Base-by-base conservation (phyloP, 2,329 filamentous ascomycete species). In the Epichloe baconii region DNA sequence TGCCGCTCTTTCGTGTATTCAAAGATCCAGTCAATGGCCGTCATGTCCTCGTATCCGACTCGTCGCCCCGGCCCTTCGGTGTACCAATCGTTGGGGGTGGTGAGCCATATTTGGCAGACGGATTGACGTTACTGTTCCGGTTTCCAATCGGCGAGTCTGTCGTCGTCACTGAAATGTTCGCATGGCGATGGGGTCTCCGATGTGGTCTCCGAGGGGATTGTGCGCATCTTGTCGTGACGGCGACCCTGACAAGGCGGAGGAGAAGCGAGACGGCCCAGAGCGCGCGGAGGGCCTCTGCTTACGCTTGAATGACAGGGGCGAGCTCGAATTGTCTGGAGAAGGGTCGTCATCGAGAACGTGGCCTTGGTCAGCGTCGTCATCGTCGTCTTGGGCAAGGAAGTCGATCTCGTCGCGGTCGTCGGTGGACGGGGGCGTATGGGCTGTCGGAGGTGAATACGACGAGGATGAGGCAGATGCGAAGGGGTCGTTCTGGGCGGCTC, bases 21-120 rank as follows among this genome's bases (percentile, higher is more conserved):
- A 61, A 95, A 97, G 64, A 97, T 97, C 93, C 93, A 98, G 71
- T 98, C 93, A 65, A 98, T 98, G 53, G 93, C 91, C 15, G 91
- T 96, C 65, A 96, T 75, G 69, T 98, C 86, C 63, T 96, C 91
- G 70, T 98, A 98, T 50, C 87, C 91, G 38, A 96, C 90, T 62
- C 93, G 81, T 49, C 88, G 80, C 1, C 90, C 90, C 0, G 88
- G 89, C 1, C 88, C 89, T 67, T 96, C 91, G 46, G 85, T 77
- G 64, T 94, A 86, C 91, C 91, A 97, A 66, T 97, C 91, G 44
- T 76, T 65, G 4, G 75, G 67, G 5, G 75, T 31, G 26, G 68
- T 34, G 65, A 62, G 49, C 68, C 72, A 58, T 79, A 74, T 56
- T 80, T 78, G 38, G 64, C 54, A 7, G 60, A 49, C 6, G 54